Conservation (phyloP, 192 early-diverging fungal genomes). For the Phycomyces blakesleeanus region DNA sequence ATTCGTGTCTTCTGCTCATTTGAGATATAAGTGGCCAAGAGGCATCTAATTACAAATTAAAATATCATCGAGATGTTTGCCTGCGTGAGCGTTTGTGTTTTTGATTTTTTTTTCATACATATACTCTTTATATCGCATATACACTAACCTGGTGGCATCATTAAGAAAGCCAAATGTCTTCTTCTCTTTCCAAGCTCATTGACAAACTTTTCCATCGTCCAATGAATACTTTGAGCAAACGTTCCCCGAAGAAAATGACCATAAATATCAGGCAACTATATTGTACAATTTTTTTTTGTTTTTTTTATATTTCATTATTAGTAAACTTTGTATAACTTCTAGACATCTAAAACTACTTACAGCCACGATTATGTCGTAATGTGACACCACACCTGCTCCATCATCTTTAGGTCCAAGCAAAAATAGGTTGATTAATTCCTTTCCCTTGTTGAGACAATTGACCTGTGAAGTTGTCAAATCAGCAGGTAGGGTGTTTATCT, state of each 20-base stretch:
- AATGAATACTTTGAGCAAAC: slow-evolving; percentile 49
- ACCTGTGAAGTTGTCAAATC: slow-evolving; percentile 38
- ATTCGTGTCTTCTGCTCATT: slow-evolving; percentile 53
- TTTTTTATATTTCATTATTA: background rate
- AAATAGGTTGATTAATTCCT: slow-evolving; percentile 46
- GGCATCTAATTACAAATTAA: slow-evolving; percentile 41
- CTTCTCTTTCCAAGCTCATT: slow-evolving; percentile 52
- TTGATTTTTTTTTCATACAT: too few species aligned
- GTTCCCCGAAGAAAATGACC: slow-evolving; percentile 43
- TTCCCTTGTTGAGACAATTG: slow-evolving; percentile 47
- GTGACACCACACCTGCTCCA: slow-evolving; percentile 45
- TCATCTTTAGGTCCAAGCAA: slow-evolving; percentile 40
- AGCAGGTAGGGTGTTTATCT: slow-evolving; percentile 44
- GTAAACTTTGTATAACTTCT: too few species aligned
- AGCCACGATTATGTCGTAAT: slow-evolving; percentile 54
- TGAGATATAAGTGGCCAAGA: slow-evolving; percentile 79
- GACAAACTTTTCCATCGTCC: slow-evolving; percentile 57
- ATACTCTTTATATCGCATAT: too few species aligned
- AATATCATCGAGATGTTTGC: background rate
- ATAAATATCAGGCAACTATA: slow-evolving; percentile 51
- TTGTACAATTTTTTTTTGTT: background rate
- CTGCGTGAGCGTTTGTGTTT: too few species aligned
- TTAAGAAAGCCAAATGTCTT: slow-evolving; percentile 42
- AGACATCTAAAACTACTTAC: slow-evolving; percentile 26
- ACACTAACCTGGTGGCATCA: slow-evolving; percentile 49